Conservation (phyloP, 805 yeast species). For the Myxozyma neotropica region DNA sequence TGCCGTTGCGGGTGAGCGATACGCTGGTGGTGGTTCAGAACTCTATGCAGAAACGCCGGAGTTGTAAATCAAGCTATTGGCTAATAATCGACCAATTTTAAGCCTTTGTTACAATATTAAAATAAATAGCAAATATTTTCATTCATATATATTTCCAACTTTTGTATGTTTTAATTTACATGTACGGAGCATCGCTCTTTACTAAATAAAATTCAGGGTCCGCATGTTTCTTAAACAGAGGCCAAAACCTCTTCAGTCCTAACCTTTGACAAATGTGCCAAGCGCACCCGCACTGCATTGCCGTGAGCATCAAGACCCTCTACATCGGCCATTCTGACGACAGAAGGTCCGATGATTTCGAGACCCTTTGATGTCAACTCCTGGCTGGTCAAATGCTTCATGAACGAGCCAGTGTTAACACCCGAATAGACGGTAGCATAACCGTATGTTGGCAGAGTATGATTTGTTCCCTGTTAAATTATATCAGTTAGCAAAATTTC, state of each 20-base stretch:
- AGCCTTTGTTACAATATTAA: neutral
- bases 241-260: slow-evolving; percentile 14
- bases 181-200: neutral
- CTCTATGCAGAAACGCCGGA: slow-evolving; percentile 13
- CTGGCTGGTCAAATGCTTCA: slow-evolving; percentile 92
- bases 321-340: slow-evolving; percentile 90
- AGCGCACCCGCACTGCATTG: slow-evolving; percentile 92
- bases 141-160: neutral
- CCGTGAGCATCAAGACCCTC: slow-evolving; percentile 98
- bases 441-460: slow-evolving; percentile 97
- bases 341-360: slow-evolving; percentile 89
- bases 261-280: slow-evolving; percentile 50
- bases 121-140: too few species aligned
- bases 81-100: neutral
- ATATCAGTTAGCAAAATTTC: neutral
- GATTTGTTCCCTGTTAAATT: slow-evolving; percentile 89
- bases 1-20: slow-evolving; percentile 9
- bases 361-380: slow-evolving; percentile 85
- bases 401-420: slow-evolving; percentile 93
- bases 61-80: neutral
- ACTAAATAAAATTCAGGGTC: neutral
- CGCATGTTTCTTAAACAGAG: neutral
- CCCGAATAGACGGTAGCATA: slow-evolving; percentile 98
- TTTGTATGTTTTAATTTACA: neutral
- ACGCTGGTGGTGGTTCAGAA: neutral